These are phyloP conservation scores for Cordyceps cicadae DNA, from an alignment of 2,329 filamentous ascomycete species.

Conservation along the genomic window DNA sequence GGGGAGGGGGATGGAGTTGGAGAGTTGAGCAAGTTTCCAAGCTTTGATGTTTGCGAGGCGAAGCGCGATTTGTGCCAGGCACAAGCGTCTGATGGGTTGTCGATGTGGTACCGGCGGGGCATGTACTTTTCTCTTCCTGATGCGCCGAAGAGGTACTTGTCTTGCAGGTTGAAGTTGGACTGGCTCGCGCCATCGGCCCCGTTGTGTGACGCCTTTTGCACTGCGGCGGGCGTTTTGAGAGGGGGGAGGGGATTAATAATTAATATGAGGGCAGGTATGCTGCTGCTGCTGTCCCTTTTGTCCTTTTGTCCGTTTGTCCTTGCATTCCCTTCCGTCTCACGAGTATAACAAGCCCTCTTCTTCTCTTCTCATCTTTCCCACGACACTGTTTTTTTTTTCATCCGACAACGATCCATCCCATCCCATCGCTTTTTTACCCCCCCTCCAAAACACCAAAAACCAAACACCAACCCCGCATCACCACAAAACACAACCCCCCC, in stretches of 20 bases:
- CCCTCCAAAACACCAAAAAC: no score
- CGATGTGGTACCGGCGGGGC: neutral
- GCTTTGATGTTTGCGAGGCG: conserved; percentile 4
- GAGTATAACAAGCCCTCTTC: neutral
- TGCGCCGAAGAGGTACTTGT: neutral
- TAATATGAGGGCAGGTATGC: neutral
- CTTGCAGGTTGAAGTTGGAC: neutral
- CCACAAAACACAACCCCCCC: no score
- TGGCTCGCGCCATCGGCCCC: conserved; percentile 7
- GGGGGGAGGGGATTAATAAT: conserved; percentile 8
- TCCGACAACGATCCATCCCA: neutral
- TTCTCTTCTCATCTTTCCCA: neutral
- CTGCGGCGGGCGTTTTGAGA: neutral
- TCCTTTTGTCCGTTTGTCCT: neutral
- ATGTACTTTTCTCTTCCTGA: neutral
- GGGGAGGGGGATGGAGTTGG: neutral
- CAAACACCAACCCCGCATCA: conserved; percentile 4
- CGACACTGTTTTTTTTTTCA: neutral
- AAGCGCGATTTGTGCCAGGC: conserved; percentile 8
- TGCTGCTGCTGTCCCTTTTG: no score
- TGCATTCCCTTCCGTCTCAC: neutral
- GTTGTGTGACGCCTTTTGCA: conserved; percentile 8
- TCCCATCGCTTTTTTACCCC: neutral
- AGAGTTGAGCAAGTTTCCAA: conserved; percentile 5
- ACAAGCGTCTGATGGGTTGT: neutral